Conservation (phyloP, 2,329 filamentous ascomycete genomes). For the Elsinoe necatrix region DNA sequence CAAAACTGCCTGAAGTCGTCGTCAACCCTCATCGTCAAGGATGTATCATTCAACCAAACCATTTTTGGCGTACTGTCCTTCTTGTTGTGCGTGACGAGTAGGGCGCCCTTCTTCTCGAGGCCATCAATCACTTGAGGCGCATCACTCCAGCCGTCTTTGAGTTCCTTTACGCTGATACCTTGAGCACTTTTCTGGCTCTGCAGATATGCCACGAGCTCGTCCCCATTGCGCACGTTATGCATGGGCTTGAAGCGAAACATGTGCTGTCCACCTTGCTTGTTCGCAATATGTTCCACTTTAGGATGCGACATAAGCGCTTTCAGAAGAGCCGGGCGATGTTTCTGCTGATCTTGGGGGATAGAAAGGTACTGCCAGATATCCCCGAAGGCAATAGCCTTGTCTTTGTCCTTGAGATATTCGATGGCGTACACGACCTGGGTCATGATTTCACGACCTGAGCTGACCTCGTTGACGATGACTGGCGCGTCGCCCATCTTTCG, state of each 20-base stretch:
- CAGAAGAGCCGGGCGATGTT: conserved; percentile 52
- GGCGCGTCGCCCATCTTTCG: conserved; percentile 50
- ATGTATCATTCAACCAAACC: conserved; percentile 80
- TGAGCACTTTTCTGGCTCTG: conserved; percentile 73
- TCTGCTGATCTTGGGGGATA: conserved; percentile 43
- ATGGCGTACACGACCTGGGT: conserved; percentile 84
- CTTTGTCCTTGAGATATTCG: conserved; percentile 67
- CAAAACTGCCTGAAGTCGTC: conserved; percentile 76
- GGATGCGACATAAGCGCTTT: conserved; percentile 59
- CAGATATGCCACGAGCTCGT: conserved; percentile 70
- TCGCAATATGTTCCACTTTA: conserved; percentile 50
- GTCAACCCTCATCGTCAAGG: conserved; percentile 55
- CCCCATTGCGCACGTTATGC: conserved; percentile 70
- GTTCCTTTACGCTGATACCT: conserved; percentile 74
- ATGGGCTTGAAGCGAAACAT: conserved; percentile 77
- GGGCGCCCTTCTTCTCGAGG: conserved; percentile 67
- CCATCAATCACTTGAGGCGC: conserved; percentile 70
- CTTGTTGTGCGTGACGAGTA: conserved; percentile 81
- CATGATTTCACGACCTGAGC: conserved; percentile 70
- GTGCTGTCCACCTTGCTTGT: conserved; percentile 43
- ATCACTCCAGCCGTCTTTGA: conserved; percentile 92
- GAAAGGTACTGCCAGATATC: conserved; percentile 77
- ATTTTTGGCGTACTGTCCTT: conserved; percentile 82
- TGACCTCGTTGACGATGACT: conserved; percentile 55
- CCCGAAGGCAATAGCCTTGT: conserved; percentile 58